Evolutionary conservation across 1,139 yeast genomes (phyloP), one percentile per base, ranked within the genome.

Genomic region (Protomyces gravidus): DNA sequence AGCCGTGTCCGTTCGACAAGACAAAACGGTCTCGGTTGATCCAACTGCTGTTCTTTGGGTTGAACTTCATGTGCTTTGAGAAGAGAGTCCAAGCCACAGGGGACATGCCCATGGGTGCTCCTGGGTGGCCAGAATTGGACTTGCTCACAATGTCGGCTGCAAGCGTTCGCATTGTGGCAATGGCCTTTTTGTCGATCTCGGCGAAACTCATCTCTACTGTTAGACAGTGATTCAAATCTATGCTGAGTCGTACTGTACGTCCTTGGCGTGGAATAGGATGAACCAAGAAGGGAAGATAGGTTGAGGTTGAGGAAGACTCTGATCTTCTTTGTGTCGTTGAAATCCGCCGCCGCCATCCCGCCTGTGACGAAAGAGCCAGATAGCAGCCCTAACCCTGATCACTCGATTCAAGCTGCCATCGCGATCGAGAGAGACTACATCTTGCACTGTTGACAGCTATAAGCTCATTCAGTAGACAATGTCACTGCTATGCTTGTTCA

Each of bases 71-170:
- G 66, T 71, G 72, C 72, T 84, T 81, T 73, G 83, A 80, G 84
- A 85, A 92, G 66, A 85, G 70, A 60, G 81, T 78, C 72, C 85
- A 89, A 61, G 89, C 86, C 63, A 90, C 81, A 59, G 95, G 96
- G 28, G 99, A 97, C 75, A 92, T 78, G 66, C 97, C 98, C 82
- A 92, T 83, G 69, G 98, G 98, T 61, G 99, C 70, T 81, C 98
- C 98, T 61, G 99, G 99, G 78, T 92, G 99, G 68, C 99, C 99
- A 64, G 96, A 86, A 77, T 92, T 87, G 70, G 97, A 95, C 73
- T 84, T 82, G 63, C 85, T 80, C 64, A 88, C 95, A 66, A 87
- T 85, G 75, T 92, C 99, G 63, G 74, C 83, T 49, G 97, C 83
- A 70, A 94, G 80, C 66, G 86, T 78, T 79, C 97, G 89, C 77